A percentile compares a stretch with the other conserved stretches of the same genome.
These are phyloP conservation scores for Digitaria exilis DNA, from an alignment of 202 grass and related monocot species.

Conservation along the genomic window DNA sequence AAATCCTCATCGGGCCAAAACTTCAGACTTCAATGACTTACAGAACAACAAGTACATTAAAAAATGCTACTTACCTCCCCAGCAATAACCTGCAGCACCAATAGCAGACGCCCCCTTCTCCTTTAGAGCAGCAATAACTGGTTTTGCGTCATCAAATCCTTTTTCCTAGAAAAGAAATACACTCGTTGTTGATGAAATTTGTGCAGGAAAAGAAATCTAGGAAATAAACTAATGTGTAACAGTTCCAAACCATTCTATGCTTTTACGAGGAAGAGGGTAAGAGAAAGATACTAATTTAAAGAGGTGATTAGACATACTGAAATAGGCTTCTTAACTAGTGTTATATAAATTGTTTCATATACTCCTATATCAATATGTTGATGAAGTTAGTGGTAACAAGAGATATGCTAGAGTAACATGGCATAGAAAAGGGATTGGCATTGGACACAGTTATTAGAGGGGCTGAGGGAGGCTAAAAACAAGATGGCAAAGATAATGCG, in stretches of 20 bases:
- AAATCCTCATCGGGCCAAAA: too few species aligned
- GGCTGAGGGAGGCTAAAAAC: too few species aligned
- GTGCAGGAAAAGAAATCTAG: background rate
- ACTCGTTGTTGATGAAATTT: constrained; percentile 10
- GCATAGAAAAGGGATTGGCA: too few species aligned
- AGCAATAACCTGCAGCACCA: constrained; percentile 84
- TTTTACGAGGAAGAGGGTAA: background rate
- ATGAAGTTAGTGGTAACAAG: too few species aligned
- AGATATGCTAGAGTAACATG: too few species aligned
- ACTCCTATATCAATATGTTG: too few species aligned
- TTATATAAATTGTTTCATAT: background rate
- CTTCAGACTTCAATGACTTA: constrained; percentile 46
- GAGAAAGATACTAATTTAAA: background rate
- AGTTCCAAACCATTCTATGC: background rate
- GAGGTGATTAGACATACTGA: background rate
- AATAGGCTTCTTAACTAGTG: background rate
- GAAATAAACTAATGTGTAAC: constrained; percentile 3
- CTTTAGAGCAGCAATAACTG: constrained; percentile 62
- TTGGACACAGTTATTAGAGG: too few species aligned
- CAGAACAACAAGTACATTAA: too few species aligned
- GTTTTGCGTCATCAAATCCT: constrained; percentile 69
- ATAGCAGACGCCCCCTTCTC: constrained; percentile 54
- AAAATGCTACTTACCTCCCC: constrained; percentile 73
- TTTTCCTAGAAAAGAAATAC: constrained; percentile 49
- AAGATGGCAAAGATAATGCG: too few species aligned